Evolutionary conservation across 805 yeast genomes (phyloP), one percentile per base, ranked within the genome.

Genomic region (Candida vaughaniae): DNA sequence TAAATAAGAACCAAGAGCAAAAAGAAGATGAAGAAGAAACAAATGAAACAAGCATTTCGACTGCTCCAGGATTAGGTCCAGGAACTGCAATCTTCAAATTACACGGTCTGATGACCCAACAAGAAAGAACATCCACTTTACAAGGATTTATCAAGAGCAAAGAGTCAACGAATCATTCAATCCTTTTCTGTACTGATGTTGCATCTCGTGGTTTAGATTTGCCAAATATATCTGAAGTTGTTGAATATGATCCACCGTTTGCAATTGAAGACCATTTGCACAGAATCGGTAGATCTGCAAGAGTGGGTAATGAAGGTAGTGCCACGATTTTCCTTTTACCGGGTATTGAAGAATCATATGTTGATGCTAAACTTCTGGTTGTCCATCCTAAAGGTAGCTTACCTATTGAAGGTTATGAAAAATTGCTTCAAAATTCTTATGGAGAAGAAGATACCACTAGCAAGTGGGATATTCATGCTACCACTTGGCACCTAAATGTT

Each of bases 161-260:
- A 1, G 67, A 71, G 5, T 26, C 45, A 5, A 35, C 48, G 11
- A 72, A 72, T 39, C 81, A 81, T 51, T 72, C 82, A 2, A 71
- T 93, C 15, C 69, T 93, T 52, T 77, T 93, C 49, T 91, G 98
- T 70, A 93, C 99, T 0, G 99, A 93, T 72, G 98, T 93, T 43
- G 99, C 97, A 0, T 82, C 98, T 22, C 80, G 99, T 65, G 99
- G 99, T 45, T 71, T 93, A 45, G 99, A 93, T 69, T 66, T 93
- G 39, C 95, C 96, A 2, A 74, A 78, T 34, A 87, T 93, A 41
- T 77, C 93, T 30, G 78, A 82, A 32, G 96, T 93, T 22, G 71
- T 93, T 14, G 99, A 93, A 59, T 83, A 81, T 51, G 99, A 93
- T 56, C 96, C 99, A 2, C 96, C 99, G 4, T 90, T 91, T 54